Percentiles rank a stretch among this genome's conserved stretches.
phyloP scores from a whole-genome alignment of 139 green algal genomes.

The Edaphochlamys debaryana region DNA sequence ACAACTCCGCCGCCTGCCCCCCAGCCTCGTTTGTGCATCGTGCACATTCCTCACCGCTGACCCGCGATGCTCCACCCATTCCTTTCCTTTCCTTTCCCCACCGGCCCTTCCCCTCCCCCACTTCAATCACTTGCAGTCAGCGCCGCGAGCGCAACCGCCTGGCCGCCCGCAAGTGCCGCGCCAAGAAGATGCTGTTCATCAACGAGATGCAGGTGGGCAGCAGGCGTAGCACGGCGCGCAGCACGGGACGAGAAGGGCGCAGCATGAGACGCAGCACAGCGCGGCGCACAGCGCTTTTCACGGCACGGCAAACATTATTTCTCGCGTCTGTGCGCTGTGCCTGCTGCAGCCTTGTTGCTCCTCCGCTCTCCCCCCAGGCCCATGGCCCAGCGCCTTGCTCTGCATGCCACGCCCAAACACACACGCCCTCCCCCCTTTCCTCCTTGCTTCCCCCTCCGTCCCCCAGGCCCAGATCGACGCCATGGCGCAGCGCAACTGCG shows the following conservation, averaged over 20 bases:
- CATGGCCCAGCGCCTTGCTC: too few species aligned
- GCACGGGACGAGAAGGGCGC: too few species aligned
- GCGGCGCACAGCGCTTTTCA: too few species aligned
- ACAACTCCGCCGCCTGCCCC: too few species aligned
- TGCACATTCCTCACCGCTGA: too few species aligned
- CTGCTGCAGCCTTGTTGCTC: too few species aligned
- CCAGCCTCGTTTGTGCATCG: too few species aligned
- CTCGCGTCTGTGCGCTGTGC: too few species aligned
- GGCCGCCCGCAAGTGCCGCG: conserved; percentile 48
- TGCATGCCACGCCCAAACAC: background rate
- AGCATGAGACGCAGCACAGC: too few species aligned
- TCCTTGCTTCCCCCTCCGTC: background rate
- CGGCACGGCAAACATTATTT: too few species aligned
- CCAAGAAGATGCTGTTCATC: conserved; percentile 45
- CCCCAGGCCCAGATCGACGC: conserved; percentile 25
- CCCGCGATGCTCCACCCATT: too few species aligned
- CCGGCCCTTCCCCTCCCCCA: background rate
- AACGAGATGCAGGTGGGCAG: conserved; percentile 25
- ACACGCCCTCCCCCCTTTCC: background rate
- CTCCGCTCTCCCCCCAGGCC: too few species aligned
- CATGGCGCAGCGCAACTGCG: conserved; percentile 1
- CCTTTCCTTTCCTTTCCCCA: background rate
- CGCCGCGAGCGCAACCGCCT: conserved; percentile 47
- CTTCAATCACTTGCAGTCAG: background rate
- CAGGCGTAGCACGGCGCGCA: background rate